Percentiles rank a stretch among this genome's conserved stretches.
phyloP scores from a whole-genome alignment of 805 yeast genomes.

The Helenozyma baotianmanensis region DNA sequence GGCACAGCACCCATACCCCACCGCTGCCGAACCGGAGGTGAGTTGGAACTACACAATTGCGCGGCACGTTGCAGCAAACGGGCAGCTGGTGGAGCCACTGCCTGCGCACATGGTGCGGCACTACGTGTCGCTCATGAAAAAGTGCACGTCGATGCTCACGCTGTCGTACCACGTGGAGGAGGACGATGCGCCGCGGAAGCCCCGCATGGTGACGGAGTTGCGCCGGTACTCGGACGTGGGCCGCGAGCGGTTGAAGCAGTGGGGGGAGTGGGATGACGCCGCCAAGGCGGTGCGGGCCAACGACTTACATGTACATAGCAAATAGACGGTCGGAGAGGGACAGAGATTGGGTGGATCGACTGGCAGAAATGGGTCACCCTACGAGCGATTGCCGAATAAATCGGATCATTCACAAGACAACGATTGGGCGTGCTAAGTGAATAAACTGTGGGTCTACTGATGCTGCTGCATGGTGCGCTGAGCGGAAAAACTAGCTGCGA shows the following conservation, averaged over 20 bases:
- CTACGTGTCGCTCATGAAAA: conserved; percentile 11
- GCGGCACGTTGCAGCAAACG: neutral
- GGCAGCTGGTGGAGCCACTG: neutral
- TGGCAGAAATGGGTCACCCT: no score
- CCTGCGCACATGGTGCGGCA: conserved; percentile 4
- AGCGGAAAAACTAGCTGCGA: no score
- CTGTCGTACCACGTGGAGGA: no score
- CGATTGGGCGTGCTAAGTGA: no score
- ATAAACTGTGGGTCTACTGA: no score
- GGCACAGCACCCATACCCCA: conserved; percentile 22
- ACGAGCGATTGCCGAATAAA: no score
- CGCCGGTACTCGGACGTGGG: conserved; percentile 26
- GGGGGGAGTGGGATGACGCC: conserved; percentile 23
- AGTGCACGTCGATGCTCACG: conserved; percentile 10
- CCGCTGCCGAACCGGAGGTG: conserved; percentile 18
- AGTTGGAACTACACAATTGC: conserved; percentile 18
- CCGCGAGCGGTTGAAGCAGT: conserved; percentile 19
- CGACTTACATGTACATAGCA: no score
- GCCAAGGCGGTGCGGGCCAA: conserved; percentile 12
- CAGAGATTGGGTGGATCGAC: no score
- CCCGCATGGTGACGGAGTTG: conserved; percentile 7
- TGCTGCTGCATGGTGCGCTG: no score
- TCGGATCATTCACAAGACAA: no score
- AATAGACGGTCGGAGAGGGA: no score
- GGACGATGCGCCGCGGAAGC: conserved; percentile 2